Percentiles rank a stretch among this genome's conserved stretches.
Evolutionary conservation across 139 green algal genomes (phyloP).

Genomic region (Tetraselmis striata): DNA sequence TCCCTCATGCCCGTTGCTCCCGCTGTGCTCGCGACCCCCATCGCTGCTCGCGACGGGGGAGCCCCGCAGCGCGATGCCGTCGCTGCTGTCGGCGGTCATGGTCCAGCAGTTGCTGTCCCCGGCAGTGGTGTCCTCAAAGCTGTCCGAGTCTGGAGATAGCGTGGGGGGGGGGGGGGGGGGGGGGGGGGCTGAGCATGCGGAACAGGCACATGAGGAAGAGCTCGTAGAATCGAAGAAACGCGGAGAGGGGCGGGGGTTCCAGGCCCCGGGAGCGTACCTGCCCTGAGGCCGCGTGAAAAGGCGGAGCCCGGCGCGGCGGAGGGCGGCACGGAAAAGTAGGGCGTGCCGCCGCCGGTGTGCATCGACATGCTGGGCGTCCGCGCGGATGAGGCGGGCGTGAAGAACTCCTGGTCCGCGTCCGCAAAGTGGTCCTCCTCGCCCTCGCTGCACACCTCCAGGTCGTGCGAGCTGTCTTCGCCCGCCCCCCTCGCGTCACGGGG

Average conservation of each 20-base stretch:
- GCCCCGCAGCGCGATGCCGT: too few species aligned
- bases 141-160: neutral
- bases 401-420: neutral
- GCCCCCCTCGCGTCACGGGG: too few species aligned
- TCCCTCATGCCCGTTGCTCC: too few species aligned
- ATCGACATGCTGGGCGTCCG: neutral
- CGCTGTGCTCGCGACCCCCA: too few species aligned
- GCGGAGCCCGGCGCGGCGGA: too few species aligned
- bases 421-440: neutral
- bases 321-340: neutral
- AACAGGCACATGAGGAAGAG: too few species aligned
- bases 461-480: too few species aligned
- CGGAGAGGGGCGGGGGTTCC: neutral
- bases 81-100: too few species aligned
- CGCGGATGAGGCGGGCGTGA: neutral
- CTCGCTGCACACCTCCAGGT: too few species aligned
- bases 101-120: neutral
- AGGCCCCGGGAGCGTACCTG: neutral
- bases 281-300: neutral
- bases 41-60: too few species aligned
- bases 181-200: too few species aligned
- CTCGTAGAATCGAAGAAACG: neutral
- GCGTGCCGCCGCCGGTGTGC: neutral
- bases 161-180: too few species aligned
- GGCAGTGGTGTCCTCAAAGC: neutral